These are phyloP conservation scores for Camillea tinctor DNA, from an alignment of 2,329 filamentous ascomycete genomes.

Conservation along the genomic window DNA sequence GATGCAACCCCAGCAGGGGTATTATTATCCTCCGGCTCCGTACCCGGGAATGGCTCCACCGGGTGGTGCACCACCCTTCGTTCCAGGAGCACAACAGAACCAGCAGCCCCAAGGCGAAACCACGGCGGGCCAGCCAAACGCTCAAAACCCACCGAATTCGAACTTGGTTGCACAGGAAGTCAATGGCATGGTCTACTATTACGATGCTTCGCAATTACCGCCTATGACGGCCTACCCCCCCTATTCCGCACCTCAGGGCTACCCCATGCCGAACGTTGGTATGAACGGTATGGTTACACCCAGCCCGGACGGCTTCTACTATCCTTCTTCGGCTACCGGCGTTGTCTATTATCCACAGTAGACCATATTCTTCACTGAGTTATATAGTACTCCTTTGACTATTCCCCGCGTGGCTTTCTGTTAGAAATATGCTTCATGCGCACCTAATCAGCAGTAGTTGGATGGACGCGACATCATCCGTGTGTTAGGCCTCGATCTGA, in stretches of 20 bases:
- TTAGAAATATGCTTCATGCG: neutral
- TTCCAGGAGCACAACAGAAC: slow-evolving; percentile 47
- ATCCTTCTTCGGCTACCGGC: slow-evolving; percentile 53
- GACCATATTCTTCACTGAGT: slow-evolving; percentile 15
- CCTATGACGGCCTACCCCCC: slow-evolving; percentile 48
- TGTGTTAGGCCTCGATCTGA: slow-evolving; percentile 7
- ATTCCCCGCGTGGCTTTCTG: slow-evolving; percentile 1
- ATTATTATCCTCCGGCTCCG: slow-evolving; percentile 64
- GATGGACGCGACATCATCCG: slow-evolving; percentile 5
- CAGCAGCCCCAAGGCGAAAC: slow-evolving; percentile 43
- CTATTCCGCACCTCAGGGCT: slow-evolving; percentile 51
- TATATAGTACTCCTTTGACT: slow-evolving; percentile 10
- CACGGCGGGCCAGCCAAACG: slow-evolving; percentile 33
- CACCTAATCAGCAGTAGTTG: neutral
- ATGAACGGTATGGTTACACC: slow-evolving; percentile 81
- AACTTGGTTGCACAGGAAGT: slow-evolving; percentile 77
- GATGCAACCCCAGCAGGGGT: slow-evolving; percentile 58
- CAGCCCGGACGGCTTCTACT: slow-evolving; percentile 69
- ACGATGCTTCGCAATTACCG: slow-evolving; percentile 72
- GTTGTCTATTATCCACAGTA: slow-evolving; percentile 64
- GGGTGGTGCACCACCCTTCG: slow-evolving; percentile 54
- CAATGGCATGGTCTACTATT: slow-evolving; percentile 96
- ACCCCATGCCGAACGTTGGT: slow-evolving; percentile 52
- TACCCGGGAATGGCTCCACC: slow-evolving; percentile 37
- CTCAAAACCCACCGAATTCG: slow-evolving; percentile 54